These are phyloP conservation scores for Kokia cookei DNA, from an alignment of 441 rosid genomes.

Conservation along the genomic window DNA sequence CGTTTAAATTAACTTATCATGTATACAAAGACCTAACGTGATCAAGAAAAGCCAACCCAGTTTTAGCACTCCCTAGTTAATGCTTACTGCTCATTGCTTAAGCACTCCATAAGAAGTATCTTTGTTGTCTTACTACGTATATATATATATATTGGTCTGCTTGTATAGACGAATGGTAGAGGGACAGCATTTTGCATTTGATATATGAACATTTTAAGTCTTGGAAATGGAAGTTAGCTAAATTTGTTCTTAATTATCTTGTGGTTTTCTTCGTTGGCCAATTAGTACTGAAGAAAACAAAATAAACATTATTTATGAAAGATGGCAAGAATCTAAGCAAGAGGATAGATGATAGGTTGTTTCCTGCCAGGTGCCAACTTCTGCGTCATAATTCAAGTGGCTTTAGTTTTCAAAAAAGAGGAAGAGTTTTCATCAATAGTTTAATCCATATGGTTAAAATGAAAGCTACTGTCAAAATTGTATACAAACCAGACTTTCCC, in stretches of 20 bases:
- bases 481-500: neutral
- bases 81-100: neutral
- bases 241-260: too few relatives aligned
- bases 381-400: neutral
- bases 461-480: neutral
- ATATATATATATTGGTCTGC: neutral
- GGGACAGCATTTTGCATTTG: neutral
- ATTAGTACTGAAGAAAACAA: neutral
- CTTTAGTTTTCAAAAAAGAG: neutral
- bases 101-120: neutral
- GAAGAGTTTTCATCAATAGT: neutral
- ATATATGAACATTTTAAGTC: too few relatives aligned
- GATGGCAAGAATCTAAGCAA: neutral
- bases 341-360: neutral
- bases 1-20: neutral
- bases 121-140: neutral
- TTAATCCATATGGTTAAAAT: neutral
- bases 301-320: too few relatives aligned
- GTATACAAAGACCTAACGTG: neutral
- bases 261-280: neutral
- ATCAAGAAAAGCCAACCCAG: neutral
- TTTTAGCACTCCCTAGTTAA: neutral
- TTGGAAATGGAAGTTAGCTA: neutral
- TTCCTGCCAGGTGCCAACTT: neutral
- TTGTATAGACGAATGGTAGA: neutral